phyloP scores from a whole-genome alignment of 2,329 filamentous ascomycete species.

The Cordyceps militaris region DNA sequence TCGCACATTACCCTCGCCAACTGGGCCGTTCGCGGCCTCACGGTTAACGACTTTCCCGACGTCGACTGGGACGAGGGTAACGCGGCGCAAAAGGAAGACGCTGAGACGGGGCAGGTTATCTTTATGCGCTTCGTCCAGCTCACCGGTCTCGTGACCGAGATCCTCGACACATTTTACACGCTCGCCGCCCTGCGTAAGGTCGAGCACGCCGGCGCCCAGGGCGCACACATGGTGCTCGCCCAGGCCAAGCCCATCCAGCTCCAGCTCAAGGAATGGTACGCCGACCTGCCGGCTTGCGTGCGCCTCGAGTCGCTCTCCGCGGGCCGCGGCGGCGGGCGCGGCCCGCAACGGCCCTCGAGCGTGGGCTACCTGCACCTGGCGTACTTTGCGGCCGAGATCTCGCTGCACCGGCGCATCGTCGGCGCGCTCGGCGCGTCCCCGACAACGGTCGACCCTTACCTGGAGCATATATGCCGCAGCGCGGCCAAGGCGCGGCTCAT shows the following conservation, averaged over 20 bases:
- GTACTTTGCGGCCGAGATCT: conserved; percentile 92
- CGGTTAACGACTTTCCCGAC: conserved; percentile 64
- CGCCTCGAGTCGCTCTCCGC: conserved; percentile 56
- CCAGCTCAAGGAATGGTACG: conserved; percentile 76
- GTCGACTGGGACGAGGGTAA: conserved; percentile 59
- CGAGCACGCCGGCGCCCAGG: conserved; percentile 57
- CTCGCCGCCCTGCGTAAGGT: conserved; percentile 67
- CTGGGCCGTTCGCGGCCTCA: conserved; percentile 69
- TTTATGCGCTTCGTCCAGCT: conserved; percentile 72
- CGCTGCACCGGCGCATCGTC: conserved; percentile 83
- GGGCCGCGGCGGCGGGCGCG: too few relatives aligned
- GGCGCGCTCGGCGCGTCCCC: conserved; percentile 55
- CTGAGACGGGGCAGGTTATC: conserved; percentile 60
- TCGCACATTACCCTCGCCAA: conserved; percentile 64
- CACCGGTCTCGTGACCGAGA: conserved; percentile 69
- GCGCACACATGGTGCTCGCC: conserved; percentile 64
- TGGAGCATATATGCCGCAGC: conserved; percentile 85
- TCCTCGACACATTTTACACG: conserved; percentile 77
- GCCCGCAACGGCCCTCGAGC: conserved; percentile 41
- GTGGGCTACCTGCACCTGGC: conserved; percentile 79
- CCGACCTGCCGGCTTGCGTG: conserved; percentile 53
- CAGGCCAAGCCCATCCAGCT: conserved; percentile 77
- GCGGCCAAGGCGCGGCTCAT: conserved; percentile 92
- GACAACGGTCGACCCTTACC: conserved; percentile 61
- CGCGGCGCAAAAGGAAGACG: conserved; percentile 55